Evolutionary conservation across 257 asterid genomes (phyloP), one percentile per base, ranked within the genome.

Genomic region (Solanum neorickii): DNA sequence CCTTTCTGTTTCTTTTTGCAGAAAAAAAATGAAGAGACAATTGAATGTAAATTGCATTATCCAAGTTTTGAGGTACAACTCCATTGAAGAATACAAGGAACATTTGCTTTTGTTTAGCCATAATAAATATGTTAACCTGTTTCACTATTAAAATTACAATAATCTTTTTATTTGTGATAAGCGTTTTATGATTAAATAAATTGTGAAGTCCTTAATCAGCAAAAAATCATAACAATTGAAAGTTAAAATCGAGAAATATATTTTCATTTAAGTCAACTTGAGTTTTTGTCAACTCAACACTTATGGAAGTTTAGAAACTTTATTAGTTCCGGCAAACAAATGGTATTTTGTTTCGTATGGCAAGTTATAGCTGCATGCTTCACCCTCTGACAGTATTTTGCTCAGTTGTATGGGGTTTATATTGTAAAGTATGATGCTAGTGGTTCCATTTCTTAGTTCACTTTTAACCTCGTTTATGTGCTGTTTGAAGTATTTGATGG

Each of bases 31-130:
- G 98, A 93, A 49, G 98, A 93, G 92, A 87, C 93, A 87, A 86
- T 88, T 66, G 94, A 95, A 78, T 94, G 94, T 91, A 90, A 37
- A 86, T 83, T 97, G 20, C 96, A 92, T 56, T 97, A 93, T 91
- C 94, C 98, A 66, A 91, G 95, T 90, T 97, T 96, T 88, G 96
- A 96, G 99, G 99, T 97, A 95, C 31, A 86, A 33, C 62, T 87
- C 35, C 83, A 31, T 20, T 73, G 46, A 21, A 23, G 78, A 25
- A 85, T 60, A 47, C 16, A 46, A 14, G 65, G 23, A 18, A 35
- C 21, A 25, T 49, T 73, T 73, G 49, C 72, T 52, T 70, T 86
- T 49, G 42, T 49, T 82, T 11, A 29, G 69, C 46, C 69, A 10
- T 82, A 29, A 82, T 49, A 82, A 82, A 73, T 73, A 2, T 23